Base-by-base conservation (phyloP, 495 filamentous ascomycete species). In the Penicillium egyptiacum region DNA sequence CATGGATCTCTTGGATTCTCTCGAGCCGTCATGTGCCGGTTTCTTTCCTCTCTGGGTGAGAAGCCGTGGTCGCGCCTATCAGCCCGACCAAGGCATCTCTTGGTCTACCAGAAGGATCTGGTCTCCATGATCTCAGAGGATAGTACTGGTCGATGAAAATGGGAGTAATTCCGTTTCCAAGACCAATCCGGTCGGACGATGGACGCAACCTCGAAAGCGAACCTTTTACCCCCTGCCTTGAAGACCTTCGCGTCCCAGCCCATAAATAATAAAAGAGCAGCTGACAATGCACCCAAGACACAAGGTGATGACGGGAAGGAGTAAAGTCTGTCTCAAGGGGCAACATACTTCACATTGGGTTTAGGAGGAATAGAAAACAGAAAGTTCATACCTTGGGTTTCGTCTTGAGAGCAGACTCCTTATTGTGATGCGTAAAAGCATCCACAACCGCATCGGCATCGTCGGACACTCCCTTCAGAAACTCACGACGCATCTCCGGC, bases 371-470 rank as follows among this genome's bases (percentile, higher is more conserved):
- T 37, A 55, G 20, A 52, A 11, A 25, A 49, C 47, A 55, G 26
- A 47, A 45, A 9, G n/a, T 43, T 53, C 82, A 60, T 70, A 92
- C 89, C 84, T 91, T 93, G 0, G 91, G 91, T 65, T 88, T 88
- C 37, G 82, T 92, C 79, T 94, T 94, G 11, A 96, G 75, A 42
- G 89, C 88, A 53, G 81, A 86, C 60, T 86, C 85, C 56, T 76
- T 70, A 61, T 93, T 96, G 43, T 72, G 68, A 43, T 72, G 78
- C 10, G 82, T 78, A 72, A 94, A 94, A 3, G 88, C 88, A 43
- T 81, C 74, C 3, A 93, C 75, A 55, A 81, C 81, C 56, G 82
- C 79, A 55, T 82, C 77, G 55, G 86, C 79, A 47, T 86, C 76
- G 14, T 77, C 74, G 26, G 79, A 62, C 23, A 78, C 75, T 10